These are phyloP conservation scores for Phialophora chinensis DNA, from an alignment of 2,329 filamentous ascomycete genomes.

Conservation along the genomic window DNA sequence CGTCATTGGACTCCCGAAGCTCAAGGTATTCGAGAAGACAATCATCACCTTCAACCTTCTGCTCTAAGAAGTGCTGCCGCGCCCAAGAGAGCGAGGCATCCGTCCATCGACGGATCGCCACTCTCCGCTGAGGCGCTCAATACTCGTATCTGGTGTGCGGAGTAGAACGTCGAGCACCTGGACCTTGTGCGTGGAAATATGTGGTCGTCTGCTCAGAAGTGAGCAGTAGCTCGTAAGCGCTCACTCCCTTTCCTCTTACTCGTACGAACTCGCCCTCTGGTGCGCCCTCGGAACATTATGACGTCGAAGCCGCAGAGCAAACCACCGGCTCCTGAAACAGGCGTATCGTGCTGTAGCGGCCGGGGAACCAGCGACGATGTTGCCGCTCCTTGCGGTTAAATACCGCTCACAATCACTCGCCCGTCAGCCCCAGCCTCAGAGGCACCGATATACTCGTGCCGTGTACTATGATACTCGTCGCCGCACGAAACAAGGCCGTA, in stretches of 20 bases:
- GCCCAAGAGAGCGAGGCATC: neutral
- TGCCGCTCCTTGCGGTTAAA: neutral
- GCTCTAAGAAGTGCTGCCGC: neutral
- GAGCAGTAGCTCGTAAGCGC: neutral
- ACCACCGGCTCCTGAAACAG: neutral
- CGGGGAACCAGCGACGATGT: neutral
- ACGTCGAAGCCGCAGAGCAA: neutral
- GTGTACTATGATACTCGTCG: neutral
- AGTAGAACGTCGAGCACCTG: too few species aligned
- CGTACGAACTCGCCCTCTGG: neutral
- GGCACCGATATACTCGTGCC: neutral
- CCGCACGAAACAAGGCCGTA: neutral
- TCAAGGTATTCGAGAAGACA: constrained; percentile 7
- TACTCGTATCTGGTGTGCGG: too few species aligned
- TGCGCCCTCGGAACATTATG: neutral
- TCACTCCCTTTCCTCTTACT: too few species aligned
- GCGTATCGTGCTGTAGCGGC: neutral
- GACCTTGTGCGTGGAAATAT: neutral
- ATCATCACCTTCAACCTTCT: neutral
- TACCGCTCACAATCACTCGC: neutral
- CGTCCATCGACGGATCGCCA: neutral
- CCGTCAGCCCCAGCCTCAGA: constrained; percentile 16
- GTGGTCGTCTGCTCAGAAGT: neutral
- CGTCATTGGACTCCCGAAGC: neutral
- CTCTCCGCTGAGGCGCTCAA: neutral